Conservation (phyloP, 495 filamentous ascomycete species). For the Tuber calosporum region DNA sequence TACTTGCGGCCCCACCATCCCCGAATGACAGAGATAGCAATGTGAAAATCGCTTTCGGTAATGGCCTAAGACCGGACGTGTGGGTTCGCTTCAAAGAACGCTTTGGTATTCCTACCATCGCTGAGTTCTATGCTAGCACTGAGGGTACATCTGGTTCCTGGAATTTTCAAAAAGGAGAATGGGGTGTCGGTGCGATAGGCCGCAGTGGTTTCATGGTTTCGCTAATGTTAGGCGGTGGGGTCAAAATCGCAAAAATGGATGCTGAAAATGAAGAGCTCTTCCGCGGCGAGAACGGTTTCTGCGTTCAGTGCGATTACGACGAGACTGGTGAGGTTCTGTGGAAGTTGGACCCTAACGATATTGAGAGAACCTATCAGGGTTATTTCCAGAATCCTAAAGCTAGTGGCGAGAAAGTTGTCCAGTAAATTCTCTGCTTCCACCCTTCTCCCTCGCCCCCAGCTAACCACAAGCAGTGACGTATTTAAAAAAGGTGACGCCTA, state of each 20-base stretch:
- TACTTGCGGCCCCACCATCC: slow-evolving; percentile 63
- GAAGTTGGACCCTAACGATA: slow-evolving; percentile 59
- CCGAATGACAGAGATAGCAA: slow-evolving; percentile 68
- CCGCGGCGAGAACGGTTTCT: slow-evolving; percentile 65
- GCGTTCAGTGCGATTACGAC: slow-evolving; percentile 52
- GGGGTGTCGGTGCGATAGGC: slow-evolving; percentile 72
- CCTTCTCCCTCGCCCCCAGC: not conserved
- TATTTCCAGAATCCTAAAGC: slow-evolving; percentile 74
- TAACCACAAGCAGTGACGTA: slow-evolving; percentile 49
- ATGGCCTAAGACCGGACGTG: slow-evolving; percentile 85
- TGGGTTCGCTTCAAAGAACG: slow-evolving; percentile 84
- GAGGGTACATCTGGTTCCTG: slow-evolving; percentile 67
- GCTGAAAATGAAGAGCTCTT: slow-evolving; percentile 61
- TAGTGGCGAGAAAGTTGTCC: slow-evolving; percentile 69
- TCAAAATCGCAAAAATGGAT: slow-evolving; percentile 66
- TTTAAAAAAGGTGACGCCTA: slow-evolving; percentile 74
- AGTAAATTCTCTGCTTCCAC: slow-evolving; percentile 26
- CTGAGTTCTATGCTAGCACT: slow-evolving; percentile 86
- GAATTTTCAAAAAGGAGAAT: slow-evolving; percentile 71
- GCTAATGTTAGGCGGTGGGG: slow-evolving; percentile 48
- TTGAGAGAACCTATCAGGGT: slow-evolving; percentile 66
- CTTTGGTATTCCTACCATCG: slow-evolving; percentile 71
- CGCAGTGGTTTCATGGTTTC: slow-evolving; percentile 59
- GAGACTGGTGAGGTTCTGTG: slow-evolving; percentile 78
- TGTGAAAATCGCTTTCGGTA: slow-evolving; percentile 78